Evolutionary conservation across 306 rosid genomes (phyloP).

Genomic region (Calophaca sinica): DNA sequence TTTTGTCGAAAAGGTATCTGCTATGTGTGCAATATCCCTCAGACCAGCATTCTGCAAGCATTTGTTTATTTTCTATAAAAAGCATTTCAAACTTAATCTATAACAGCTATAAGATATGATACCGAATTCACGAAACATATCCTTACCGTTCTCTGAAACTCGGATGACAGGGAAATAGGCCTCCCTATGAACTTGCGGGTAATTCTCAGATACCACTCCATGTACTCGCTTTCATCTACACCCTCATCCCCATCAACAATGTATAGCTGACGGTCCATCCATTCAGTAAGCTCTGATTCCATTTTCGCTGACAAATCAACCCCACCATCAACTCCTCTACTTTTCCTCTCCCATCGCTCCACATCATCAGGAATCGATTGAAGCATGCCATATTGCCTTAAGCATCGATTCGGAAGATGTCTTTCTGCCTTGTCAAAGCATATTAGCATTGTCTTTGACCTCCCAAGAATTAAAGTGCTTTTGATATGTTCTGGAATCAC

Average conservation of each 20-base stretch:
- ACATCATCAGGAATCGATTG: constrained; percentile 94
- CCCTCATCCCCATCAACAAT: constrained; percentile 80
- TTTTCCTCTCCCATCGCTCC: constrained; percentile 97
- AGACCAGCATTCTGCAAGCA: constrained; percentile 90
- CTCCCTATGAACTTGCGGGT: constrained; percentile 98
- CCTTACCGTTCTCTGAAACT: constrained; percentile 98
- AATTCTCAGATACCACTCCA: constrained; percentile 87
- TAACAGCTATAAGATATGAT: constrained; percentile 27
- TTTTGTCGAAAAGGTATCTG: constrained; percentile 84
- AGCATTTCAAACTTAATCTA: constrained; percentile 54
- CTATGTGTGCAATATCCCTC: constrained; percentile 92
- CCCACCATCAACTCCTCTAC: constrained; percentile 99
- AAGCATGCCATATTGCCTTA: constrained; percentile 87
- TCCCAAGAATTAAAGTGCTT: constrained; percentile 72
- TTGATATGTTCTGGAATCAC: constrained; percentile 86
- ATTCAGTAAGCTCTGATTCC: constrained; percentile 89
- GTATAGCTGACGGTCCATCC: constrained; percentile 74
- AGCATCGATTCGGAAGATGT: constrained; percentile 93
- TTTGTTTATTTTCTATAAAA: constrained; percentile 52
- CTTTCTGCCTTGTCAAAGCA: constrained; percentile 99
- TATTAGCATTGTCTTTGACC: constrained; percentile 94
- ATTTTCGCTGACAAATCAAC: constrained; percentile 96
- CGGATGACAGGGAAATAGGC: constrained; percentile 95
- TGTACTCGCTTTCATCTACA: constrained; percentile 83
- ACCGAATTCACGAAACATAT: constrained; percentile 42